Conservation (phyloP, 2,329 filamentous ascomycete genomes). For the Nigrograna mackinnonii region DNA sequence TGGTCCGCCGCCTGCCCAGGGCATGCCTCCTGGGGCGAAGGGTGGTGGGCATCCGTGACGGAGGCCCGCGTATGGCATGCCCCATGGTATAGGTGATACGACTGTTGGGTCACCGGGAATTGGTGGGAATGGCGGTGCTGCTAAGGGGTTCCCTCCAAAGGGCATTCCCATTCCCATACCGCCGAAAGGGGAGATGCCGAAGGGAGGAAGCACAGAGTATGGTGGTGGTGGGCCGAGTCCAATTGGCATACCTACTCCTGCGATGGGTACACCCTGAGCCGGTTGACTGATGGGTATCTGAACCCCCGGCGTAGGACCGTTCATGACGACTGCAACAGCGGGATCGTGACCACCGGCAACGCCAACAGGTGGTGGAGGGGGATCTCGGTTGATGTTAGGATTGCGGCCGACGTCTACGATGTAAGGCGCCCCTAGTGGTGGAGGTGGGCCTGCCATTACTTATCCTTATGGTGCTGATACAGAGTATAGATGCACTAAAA, state of each 20-base stretch:
- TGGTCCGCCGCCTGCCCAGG: constrained; percentile 4
- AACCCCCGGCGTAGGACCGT: constrained; percentile 3
- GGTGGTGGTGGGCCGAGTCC: no score
- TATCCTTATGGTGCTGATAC: neutral
- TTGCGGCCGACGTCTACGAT: constrained; percentile 34
- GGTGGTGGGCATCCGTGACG: constrained; percentile 3
- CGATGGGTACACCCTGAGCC: no score
- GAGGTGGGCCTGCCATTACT: constrained; percentile 28
- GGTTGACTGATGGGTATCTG: no score
- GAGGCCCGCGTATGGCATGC: constrained; percentile 20
- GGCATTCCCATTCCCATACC: constrained; percentile 7
- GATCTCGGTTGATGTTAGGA: constrained; percentile 37
- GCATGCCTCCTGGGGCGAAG: constrained; percentile 4
- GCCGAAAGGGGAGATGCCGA: constrained; percentile 10
- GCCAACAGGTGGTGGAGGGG: constrained; percentile 27
- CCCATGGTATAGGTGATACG: constrained; percentile 17
- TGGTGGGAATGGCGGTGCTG: no score
- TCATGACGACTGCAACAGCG: constrained; percentile 7
- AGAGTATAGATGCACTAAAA: no score
- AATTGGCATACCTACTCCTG: no score
- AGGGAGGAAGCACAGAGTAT: no score
- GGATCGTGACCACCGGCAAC: constrained; percentile 14
- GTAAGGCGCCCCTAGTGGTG: constrained; percentile 29
- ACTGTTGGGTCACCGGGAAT: constrained; percentile 6
- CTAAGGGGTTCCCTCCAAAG: neutral